A percentile compares a stretch with the other conserved stretches of the same genome.
Conservation (phyloP, 2,329 filamentous ascomycete genomes). For the Pyrenophora graminea region DNA sequence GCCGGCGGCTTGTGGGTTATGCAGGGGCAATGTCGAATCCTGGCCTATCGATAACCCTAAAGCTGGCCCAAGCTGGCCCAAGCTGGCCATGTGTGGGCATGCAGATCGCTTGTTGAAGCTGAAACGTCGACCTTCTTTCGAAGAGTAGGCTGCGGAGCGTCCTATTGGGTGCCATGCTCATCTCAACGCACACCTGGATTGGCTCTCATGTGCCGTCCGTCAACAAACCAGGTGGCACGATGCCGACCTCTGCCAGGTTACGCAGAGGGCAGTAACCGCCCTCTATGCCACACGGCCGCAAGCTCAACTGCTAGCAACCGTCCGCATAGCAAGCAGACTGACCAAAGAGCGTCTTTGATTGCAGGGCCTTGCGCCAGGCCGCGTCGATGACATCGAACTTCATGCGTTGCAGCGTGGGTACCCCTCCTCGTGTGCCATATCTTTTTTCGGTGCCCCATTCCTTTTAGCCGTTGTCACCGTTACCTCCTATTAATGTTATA, state of each 20-base stretch:
- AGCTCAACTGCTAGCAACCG: slow-evolving; percentile 7
- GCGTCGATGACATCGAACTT: slow-evolving; percentile 18
- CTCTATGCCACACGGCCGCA: slow-evolving; percentile 22
- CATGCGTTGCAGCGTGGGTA: slow-evolving; percentile 20
- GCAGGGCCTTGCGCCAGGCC: slow-evolving; percentile 17
- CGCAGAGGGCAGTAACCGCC: slow-evolving; percentile 24
- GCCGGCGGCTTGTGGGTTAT: slow-evolving; percentile 20
- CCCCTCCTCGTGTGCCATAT: slow-evolving; percentile 22
- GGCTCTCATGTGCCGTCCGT: slow-evolving; percentile 12
- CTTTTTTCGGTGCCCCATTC: slow-evolving; percentile 22
- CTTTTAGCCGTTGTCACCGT: slow-evolving; percentile 11
- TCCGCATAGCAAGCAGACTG: not conserved
- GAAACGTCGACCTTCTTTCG: slow-evolving; percentile 23
- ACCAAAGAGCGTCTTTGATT: slow-evolving; percentile 13
- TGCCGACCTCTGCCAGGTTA: slow-evolving; percentile 5
- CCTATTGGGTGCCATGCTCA: slow-evolving; percentile 21
- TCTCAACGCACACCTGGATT: slow-evolving; percentile 20
- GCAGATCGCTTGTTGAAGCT: slow-evolving; percentile 28
- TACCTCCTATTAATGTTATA: slow-evolving; percentile 3
- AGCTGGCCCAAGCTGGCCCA: not conserved
- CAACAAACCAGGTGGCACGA: slow-evolving; percentile 22
- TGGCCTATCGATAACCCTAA: slow-evolving; percentile 33
- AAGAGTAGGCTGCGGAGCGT: slow-evolving; percentile 11
- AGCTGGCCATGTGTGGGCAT: slow-evolving; percentile 20
- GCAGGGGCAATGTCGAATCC: slow-evolving; percentile 19